A percentile compares a stretch with the other conserved stretches of the same genome.
Conservation (phyloP, 208 protist genomes). For the Crithidia thermophila region DNA sequence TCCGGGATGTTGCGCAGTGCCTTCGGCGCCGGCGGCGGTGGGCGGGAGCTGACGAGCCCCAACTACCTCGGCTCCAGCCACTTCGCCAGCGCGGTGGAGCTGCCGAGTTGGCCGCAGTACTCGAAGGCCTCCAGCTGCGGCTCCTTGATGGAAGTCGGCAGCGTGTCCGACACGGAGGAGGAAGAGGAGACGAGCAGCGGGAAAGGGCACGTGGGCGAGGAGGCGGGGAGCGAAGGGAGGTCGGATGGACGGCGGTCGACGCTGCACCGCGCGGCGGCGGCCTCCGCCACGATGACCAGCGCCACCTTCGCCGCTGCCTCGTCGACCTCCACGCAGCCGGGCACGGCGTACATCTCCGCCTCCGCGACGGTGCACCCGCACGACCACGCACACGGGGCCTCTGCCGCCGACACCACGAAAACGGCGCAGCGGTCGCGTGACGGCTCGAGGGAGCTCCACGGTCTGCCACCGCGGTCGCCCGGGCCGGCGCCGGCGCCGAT, state of each 20-base stretch:
- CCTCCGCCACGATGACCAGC: neutral
- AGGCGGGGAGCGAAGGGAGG: neutral
- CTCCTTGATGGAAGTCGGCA: neutral
- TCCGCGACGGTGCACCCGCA: constrained; percentile 1
- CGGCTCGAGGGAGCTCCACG: too few species aligned
- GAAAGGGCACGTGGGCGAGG: neutral
- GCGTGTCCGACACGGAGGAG: neutral
- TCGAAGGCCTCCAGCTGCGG: constrained; percentile 5
- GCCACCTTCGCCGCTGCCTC: neutral
- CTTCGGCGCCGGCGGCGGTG: neutral
- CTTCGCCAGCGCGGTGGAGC: constrained; percentile 13
- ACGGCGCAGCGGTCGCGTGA: neutral
- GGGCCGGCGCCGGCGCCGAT: neutral
- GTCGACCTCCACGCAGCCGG: too few species aligned
- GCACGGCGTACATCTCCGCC: too few species aligned
- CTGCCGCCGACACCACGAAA: neutral
- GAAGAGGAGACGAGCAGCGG: neutral
- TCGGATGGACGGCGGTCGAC: neutral
- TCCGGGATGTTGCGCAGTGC: neutral
- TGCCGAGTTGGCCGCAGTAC: constrained; percentile 11
- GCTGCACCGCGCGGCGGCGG: neutral
- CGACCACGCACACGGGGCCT: neutral
- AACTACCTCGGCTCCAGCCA: neutral
- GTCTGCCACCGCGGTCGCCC: too few species aligned
- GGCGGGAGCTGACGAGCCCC: neutral